Evolutionary conservation across 2,329 filamentous ascomycete genomes (phyloP).

Genomic region (Colletotrichum sp.): DNA sequence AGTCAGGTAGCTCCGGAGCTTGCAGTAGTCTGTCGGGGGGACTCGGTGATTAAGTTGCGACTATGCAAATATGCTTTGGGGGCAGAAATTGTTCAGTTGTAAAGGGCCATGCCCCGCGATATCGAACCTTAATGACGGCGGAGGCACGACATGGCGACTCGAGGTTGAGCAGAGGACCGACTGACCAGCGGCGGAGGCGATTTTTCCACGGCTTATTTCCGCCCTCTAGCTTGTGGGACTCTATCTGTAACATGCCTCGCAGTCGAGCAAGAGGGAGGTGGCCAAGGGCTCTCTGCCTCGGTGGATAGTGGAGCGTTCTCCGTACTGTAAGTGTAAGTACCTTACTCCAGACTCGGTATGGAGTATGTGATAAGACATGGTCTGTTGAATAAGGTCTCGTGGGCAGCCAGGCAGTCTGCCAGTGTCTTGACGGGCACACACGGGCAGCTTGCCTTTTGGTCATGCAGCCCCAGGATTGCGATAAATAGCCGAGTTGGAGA

Average conservation of each 20-base stretch:
- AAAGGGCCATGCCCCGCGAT: neutral
- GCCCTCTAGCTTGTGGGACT: neutral
- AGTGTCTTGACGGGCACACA: neutral
- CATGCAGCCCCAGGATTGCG: neutral
- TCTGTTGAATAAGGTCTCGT: neutral
- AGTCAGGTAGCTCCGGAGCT: neutral
- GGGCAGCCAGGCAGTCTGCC: neutral
- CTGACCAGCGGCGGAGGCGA: neutral
- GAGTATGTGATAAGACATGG: neutral
- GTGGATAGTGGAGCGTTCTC: neutral
- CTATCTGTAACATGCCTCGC: neutral
- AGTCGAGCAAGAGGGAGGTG: neutral
- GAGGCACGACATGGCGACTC: neutral
- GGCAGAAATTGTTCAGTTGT: neutral
- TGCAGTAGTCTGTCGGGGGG: neutral
- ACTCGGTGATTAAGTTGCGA: neutral
- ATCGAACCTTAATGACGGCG: neutral
- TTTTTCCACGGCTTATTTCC: neutral
- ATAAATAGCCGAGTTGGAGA: neutral
- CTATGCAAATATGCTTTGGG: neutral
- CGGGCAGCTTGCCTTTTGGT: neutral
- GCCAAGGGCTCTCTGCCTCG: neutral
- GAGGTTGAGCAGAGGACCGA: neutral
- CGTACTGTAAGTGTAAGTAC: neutral
- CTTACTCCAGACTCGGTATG: neutral